A percentile compares a stretch with the other conserved stretches of the same genome.
These are phyloP conservation scores for Oryza nivara DNA, from an alignment of 176 grass and related monocot genomes.

Conservation along the genomic window DNA sequence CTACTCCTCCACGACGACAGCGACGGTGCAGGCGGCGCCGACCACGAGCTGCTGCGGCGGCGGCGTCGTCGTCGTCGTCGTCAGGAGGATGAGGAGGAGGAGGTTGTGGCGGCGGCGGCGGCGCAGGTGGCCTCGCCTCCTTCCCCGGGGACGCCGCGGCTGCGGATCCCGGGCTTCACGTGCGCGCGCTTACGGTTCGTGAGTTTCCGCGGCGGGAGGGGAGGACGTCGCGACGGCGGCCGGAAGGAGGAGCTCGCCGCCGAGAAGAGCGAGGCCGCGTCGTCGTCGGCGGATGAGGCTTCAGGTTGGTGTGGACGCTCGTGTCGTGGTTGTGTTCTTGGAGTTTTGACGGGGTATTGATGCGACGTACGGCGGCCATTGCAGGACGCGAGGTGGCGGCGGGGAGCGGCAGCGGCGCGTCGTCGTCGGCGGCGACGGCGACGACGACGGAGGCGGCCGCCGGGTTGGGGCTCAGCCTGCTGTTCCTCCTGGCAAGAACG, in stretches of 20 bases:
- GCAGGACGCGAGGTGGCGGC: slow-evolving; percentile 2
- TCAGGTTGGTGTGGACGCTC: neutral
- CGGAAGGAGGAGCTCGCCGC: slow-evolving; percentile 11
- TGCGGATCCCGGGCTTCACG: slow-evolving; percentile 49
- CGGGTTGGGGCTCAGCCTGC: slow-evolving; percentile 52
- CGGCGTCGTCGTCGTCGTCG: no score
- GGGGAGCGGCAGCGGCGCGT: neutral
- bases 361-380: neutral
- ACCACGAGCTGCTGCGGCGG: neutral
- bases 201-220: slow-evolving; percentile 13
- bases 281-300: neutral
- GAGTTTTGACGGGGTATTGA: neutral
- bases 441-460: neutral
- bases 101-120: neutral
- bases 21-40: neutral
- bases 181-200: slow-evolving; percentile 42
- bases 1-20: slow-evolving; percentile 36
- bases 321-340: neutral
- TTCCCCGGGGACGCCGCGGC: slow-evolving; percentile 18
- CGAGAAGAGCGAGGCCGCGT: neutral
- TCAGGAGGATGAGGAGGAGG: neutral
- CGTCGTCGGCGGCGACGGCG: neutral
- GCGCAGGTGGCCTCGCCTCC: neutral
- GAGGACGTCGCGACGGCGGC: neutral
- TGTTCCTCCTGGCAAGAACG: slow-evolving; percentile 47